These are phyloP conservation scores for Mycena alexandri DNA, from an alignment of 768 basidiomycete genomes.

Conservation along the genomic window DNA sequence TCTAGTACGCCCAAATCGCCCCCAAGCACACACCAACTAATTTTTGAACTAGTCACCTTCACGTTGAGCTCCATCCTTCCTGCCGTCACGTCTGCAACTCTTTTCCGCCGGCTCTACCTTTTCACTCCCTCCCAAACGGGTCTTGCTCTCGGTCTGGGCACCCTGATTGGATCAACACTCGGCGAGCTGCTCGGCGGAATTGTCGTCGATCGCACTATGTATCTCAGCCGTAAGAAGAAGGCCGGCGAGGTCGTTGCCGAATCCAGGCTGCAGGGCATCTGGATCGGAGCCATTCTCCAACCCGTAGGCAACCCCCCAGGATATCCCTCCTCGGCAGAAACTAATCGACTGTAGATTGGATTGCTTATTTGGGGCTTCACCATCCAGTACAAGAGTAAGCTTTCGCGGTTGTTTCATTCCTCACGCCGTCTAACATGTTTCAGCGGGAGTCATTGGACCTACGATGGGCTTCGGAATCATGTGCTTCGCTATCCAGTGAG, in stretches of 20 bases:
- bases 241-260: conserved; percentile 24
- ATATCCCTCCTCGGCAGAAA: neutral
- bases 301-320: neutral
- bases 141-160: conserved; percentile 27
- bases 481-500: conserved; percentile 34
- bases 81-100: conserved; percentile 32
- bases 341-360: conserved; percentile 18
- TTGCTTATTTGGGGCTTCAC: conserved; percentile 30
- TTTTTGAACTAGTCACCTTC: conserved; percentile 9
- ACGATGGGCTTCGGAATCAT: conserved; percentile 31
- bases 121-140: conserved; percentile 27
- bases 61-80: conserved; percentile 31
- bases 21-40: too few species aligned
- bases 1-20: neutral
- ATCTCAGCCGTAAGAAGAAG: conserved; percentile 26
- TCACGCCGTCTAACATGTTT: neutral
- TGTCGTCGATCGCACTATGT: conserved; percentile 31
- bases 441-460: conserved; percentile 27
- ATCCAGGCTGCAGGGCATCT: conserved; percentile 29
- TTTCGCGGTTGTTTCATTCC: neutral
- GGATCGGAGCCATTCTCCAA: conserved; percentile 27
- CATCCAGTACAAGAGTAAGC: conserved; percentile 32
- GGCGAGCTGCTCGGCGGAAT: conserved; percentile 32
- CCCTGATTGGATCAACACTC: conserved; percentile 28
- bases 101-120: conserved; percentile 29